A percentile compares a stretch with the other conserved stretches of the same genome.
phyloP scores from a whole-genome alignment of 768 basidiomycete species.

The Tulasnella sp. region DNA sequence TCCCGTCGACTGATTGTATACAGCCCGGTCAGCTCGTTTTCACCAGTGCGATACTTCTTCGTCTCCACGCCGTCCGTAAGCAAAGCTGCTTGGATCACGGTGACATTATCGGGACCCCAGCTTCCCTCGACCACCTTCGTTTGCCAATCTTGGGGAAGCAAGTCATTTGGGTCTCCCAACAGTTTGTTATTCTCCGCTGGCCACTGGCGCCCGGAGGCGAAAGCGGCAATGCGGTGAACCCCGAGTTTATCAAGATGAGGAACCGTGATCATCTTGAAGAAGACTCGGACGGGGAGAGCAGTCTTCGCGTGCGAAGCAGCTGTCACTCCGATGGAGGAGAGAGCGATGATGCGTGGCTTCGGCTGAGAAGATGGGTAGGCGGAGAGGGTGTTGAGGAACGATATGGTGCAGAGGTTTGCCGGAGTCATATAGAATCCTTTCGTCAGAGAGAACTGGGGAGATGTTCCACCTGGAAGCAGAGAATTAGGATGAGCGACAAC shows the following conservation, averaged over 20 bases:
- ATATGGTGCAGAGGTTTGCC: background rate
- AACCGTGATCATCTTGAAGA: conserved; percentile 33
- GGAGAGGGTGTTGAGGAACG: background rate
- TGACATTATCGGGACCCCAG: background rate
- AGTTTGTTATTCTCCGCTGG: background rate
- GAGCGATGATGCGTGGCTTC: conserved; percentile 38
- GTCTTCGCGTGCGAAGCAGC: conserved; percentile 33
- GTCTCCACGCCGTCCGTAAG: background rate
- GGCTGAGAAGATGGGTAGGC: conserved; percentile 34
- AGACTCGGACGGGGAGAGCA: conserved; percentile 35
- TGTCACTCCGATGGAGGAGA: conserved; percentile 46
- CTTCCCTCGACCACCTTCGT: background rate
- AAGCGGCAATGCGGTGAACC: conserved; percentile 31
- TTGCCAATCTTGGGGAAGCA: conserved; percentile 1
- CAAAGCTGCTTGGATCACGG: conserved; percentile 4
- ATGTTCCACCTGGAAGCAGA: background rate
- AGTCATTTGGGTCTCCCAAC: background rate
- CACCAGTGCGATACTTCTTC: conserved; percentile 1
- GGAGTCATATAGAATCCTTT: background rate
- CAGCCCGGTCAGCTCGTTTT: background rate
- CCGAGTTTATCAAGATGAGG: conserved; percentile 55
- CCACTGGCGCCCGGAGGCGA: background rate
- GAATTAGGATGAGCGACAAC: background rate
- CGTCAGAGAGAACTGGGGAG: background rate
- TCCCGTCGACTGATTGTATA: conserved; percentile 6